Percentiles rank a stretch among this genome's conserved stretches.
Evolutionary conservation across 768 basidiomycete species (phyloP).

Genomic region (Hygrophorus russula): DNA sequence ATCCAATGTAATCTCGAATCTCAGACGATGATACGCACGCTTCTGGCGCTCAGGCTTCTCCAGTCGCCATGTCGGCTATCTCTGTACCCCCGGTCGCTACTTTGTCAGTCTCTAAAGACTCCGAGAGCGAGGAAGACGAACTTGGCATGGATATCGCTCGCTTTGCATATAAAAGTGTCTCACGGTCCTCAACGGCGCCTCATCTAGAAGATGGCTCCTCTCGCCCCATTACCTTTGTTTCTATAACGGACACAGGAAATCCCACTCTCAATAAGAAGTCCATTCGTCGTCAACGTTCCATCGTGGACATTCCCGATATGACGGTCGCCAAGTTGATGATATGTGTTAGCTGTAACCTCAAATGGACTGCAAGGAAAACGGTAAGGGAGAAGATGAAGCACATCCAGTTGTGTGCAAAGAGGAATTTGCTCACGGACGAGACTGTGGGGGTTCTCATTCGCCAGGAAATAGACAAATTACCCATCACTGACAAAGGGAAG

Average conservation of each 20-base stretch:
- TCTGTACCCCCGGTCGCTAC: background rate
- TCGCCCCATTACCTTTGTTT: no score
- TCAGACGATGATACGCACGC: no score
- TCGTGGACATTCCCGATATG: slow-evolving; percentile 29
- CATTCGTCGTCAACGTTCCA: slow-evolving; percentile 11
- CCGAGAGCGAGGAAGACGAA: slow-evolving; percentile 13
- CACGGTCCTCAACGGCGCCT: background rate
- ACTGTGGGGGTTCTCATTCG: slow-evolving; percentile 43
- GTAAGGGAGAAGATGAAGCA: slow-evolving; percentile 53
- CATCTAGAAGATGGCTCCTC: background rate
- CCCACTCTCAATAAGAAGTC: slow-evolving; percentile 6
- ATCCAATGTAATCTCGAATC: no score
- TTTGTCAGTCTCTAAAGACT: slow-evolving; percentile 1
- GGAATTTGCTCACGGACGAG: slow-evolving; percentile 37
- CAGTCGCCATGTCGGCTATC: background rate
- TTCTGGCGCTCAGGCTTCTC: background rate
- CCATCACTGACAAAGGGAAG: slow-evolving; percentile 14
- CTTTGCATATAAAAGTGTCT: slow-evolving; percentile 24
- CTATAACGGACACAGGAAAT: no score
- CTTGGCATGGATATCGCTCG: slow-evolving; percentile 20
- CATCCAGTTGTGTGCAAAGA: slow-evolving; percentile 58
- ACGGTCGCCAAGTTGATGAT: slow-evolving; percentile 37
- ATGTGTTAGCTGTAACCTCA: slow-evolving; percentile 54
- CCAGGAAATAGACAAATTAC: slow-evolving; percentile 29
- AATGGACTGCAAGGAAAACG: slow-evolving; percentile 32